Evolutionary conservation across 768 basidiomycete genomes (phyloP), one percentile per base, ranked within the genome.

Genomic region (Termitomyces titanicus): DNA sequence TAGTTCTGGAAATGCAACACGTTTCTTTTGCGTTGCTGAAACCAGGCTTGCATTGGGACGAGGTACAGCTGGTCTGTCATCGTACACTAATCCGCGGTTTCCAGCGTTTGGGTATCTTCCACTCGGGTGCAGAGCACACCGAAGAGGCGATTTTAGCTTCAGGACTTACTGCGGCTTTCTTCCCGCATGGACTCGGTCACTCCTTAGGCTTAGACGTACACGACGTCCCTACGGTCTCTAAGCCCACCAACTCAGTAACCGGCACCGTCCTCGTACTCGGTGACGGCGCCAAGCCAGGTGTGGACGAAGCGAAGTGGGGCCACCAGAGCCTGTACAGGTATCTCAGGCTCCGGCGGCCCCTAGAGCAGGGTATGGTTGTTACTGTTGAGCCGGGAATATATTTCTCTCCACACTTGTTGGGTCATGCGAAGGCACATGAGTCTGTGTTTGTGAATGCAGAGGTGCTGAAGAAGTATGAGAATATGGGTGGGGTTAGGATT

Each of bases 161-260:
- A 5, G 94, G 94, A 0, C 71, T 91, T 40, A 86, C 86, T 58
- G 73, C 85, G 1, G 91, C 92, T 0, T 98, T 98, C 78, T 98
- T 92, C 81, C 95, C 95, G 10, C 95, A 98, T 65, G 96, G 95
- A 3, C 74, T 89, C 37, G 93, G 94, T 0, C 95, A 98, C 67
- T 89, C 89, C 6, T 75, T 98, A 39, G 96, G 96, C 11, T 75
- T 97, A 70, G 96, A 98, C 66, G 94, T 98, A 2, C 96, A 97
- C 66, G 95, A 97, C 63, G 91, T 89, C 1, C 89, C 92, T 0
- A 82, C 79, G 44, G 87, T 88, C n/a, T 89, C 82, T 68, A 91
- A 85, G 66, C 92, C 88, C n/a, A 67, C 55, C 9, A 71, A 73
- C 15, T 24, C 47, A 6, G 71, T 73, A 1, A 85, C 82, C 2